Evolutionary conservation across 108 stramenopile genomes (phyloP), one percentile per base, ranked within the genome.

Genomic region (Cyclostephanos tholiformis): DNA sequence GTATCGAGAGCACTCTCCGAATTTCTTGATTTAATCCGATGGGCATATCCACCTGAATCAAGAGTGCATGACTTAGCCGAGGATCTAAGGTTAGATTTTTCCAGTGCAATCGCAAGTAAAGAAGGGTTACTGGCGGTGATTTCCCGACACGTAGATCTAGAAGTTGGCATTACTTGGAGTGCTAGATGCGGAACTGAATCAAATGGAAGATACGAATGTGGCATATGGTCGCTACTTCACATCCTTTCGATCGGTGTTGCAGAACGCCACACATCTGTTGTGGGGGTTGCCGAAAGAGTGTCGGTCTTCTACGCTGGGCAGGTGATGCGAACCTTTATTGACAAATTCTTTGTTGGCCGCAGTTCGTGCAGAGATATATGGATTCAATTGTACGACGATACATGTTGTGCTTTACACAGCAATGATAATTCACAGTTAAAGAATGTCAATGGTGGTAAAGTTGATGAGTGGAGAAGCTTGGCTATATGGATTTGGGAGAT

Each of bases 1-100:
- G 36, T 35, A 64, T 69, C 79, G 32, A 61, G 29, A 12, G 65
- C 61, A 36, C 61, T 85, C 1, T 29, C 44, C 17, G 85, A 85
- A 30, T 85, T 82, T 67, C 44, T 85, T 35, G 85, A 85, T 63
- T 71, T 85, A 26, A 29, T 85, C 12, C 69, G 82, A 65, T 85
- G 85, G 85, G 74, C 85, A 4, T 79, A 67, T 29, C 85, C 85
- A 26, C 82, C 85, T 25, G 77, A 78, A 43, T 79, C 82, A 74
- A 69, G 64, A 50, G 22, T 83, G 27, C 82, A 85, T 67, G 51
- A 67, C 13, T 27, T 85, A 8, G 82, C 82, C 10, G 62, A 82
- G 26, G 77, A 83, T 9, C 20, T 85, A 23, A 65, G 59, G 44
- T 23, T 49, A 11, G 71, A 79, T 20, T 79, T 63, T 41, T 29